Evolutionary conservation across 1,284 basidiomycete species (phyloP), one percentile per base, ranked within the genome.

Genomic region (Neolentinus lepideus): DNA sequence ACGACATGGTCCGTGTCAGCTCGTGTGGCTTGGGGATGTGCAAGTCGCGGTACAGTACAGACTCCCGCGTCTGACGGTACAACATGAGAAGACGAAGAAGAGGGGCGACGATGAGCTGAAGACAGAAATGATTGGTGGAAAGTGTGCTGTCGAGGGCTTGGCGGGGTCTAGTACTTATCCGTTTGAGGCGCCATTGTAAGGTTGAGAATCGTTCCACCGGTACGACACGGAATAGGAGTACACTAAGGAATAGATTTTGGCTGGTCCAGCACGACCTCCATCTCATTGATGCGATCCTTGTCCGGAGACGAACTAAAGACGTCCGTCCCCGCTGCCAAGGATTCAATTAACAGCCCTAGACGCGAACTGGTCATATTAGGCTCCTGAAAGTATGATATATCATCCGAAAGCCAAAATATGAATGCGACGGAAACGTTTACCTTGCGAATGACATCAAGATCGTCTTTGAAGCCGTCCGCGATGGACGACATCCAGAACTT

Each of bases 401-500:
- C 31, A 33, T 36, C 12, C 29, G 21, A 26, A 12, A 10, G 10
- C 26, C 36, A 1, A 58, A 31, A 38, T 6, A 9, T 26, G 24
- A 25, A 31, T 25, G 16, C 2, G n/a, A n/a, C n/a, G n/a, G n/a
- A 2, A 11, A 45, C 57, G 22, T 72, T 27, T 56, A 85, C 88
- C 75, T 90, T 90, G 45, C 84, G 81, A 62, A 91, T 84, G 62
- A 84, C 77, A 62, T 89, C 85, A 19, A 92, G 71, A 66, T 91
- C 89, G 53, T 88, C 83, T 58, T 79, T 79, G 69, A 91, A 92
- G 16, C 81, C 87, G 66, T 91, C 88, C 1, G 84, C 88, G 2
- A 91, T 76, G 1, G 83, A 80, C 2, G 80, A 69, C 87, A 92
- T 90, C 88, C 88, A 92, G 64, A 91, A 90, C 64, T 84, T 84